Percentiles rank a stretch among this genome's conserved stretches.
Evolutionary conservation across 1,284 basidiomycete species (phyloP).

Genomic region (Ustilago curta): DNA sequence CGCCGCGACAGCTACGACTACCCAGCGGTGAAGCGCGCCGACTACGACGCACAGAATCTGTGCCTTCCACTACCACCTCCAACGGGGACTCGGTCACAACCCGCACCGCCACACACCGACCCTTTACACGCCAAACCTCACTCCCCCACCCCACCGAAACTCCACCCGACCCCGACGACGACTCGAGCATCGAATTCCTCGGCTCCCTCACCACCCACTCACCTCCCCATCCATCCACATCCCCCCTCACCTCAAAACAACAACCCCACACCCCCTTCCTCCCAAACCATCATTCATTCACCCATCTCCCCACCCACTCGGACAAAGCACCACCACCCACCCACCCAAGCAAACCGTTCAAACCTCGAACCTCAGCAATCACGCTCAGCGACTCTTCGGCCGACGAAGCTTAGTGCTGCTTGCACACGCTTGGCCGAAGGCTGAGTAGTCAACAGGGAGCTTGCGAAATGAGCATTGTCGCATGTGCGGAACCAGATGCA

Average conservation of each 20-base stretch:
- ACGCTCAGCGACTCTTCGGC: conserved; percentile 19
- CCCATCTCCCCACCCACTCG: not conserved
- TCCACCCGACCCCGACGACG: conserved; percentile 5
- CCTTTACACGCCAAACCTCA: not conserved
- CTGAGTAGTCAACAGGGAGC: too few species aligned
- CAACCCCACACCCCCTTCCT: too few species aligned
- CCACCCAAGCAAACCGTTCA: too few species aligned
- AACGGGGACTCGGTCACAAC: too few species aligned
- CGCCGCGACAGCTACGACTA: conserved; percentile 20
- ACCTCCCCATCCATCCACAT: conserved; percentile 7
- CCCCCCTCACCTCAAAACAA: not conserved
- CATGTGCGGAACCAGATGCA: not conserved
- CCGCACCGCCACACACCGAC: not conserved
- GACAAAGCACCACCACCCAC: too few species aligned
- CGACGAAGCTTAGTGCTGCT: too few species aligned
- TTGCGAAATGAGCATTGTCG: too few species aligned
- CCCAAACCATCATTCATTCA: too few species aligned
- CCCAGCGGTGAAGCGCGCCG: conserved; percentile 14
- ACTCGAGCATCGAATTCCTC: conserved; percentile 42
- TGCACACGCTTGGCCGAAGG: too few species aligned
- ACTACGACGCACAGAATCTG: conserved; percentile 24
- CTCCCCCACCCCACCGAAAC: not conserved
- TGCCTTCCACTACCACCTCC: not conserved
- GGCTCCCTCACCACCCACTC: conserved; percentile 8
- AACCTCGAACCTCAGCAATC: conserved; percentile 24